Percentiles rank a stretch among this genome's conserved stretches.
These are phyloP conservation scores for Nepenthes gracilis DNA, from an alignment of 148 eudicot genomes.

Conservation along the genomic window DNA sequence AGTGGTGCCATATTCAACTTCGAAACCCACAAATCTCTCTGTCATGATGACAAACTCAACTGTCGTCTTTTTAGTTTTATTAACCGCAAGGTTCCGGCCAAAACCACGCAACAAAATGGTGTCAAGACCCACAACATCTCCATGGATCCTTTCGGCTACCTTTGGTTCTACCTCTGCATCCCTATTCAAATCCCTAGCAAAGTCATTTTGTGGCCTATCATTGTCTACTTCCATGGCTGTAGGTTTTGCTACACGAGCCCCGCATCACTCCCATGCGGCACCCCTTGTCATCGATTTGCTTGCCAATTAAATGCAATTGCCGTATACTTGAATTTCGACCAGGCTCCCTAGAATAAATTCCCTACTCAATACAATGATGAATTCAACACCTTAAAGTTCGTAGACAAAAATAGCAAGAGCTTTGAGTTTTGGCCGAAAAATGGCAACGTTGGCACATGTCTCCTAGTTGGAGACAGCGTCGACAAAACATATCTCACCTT, in stretches of 20 bases:
- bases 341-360: conserved; percentile 52
- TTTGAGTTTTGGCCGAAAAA: conserved; percentile 26
- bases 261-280: conserved; percentile 35
- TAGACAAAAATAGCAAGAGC: conserved; percentile 14
- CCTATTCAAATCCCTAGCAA: conserved; percentile 5
- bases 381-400: conserved; percentile 39
- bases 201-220: background rate
- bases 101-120: conserved; percentile 30
- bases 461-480: conserved; percentile 70
- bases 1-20: conserved; percentile 9
- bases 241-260: conserved; percentile 47
- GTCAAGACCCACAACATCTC: conserved; percentile 45
- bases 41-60: conserved; percentile 57
- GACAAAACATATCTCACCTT: conserved; percentile 67
- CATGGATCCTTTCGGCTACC: conserved; percentile 39
- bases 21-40: conserved; percentile 33
- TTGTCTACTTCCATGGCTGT: conserved; percentile 72
- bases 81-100: conserved; percentile 25
- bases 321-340: conserved; percentile 59
- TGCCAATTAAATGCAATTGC: conserved; percentile 31
- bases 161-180: conserved; percentile 53
- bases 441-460: conserved; percentile 37
- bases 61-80: conserved; percentile 43
- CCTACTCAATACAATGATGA: conserved; percentile 73
- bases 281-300: conserved; percentile 59